Evolutionary conservation across 106 monocot genomes (phyloP), one percentile per base, ranked within the genome.

Genomic region (Dioscorea zingiberensis): DNA sequence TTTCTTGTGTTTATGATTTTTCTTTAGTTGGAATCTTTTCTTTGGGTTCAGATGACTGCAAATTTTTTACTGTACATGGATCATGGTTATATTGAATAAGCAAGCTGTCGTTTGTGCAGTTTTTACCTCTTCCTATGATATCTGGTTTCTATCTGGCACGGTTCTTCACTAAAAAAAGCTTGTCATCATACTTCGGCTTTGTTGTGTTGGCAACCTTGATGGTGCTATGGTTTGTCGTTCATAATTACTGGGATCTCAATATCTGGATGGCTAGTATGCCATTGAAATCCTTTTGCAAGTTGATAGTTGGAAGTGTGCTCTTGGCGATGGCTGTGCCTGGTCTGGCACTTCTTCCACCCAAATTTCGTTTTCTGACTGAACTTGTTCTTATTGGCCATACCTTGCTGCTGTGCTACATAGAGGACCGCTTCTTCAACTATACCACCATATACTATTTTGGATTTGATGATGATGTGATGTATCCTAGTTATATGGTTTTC

Each of bases 181-280:
- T 93, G 55, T 69, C 85, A 16, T 98, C 92, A 16, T 98, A 90
- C 69, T 90, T 92, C 59, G 60, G 76, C 22, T 98, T 86, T 65
- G 92, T 86, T 0, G 27, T 77, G 54, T 69, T 98, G 44, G 88
- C 85, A 68, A 93, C 86, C 68, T 72, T 93, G 60, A 89, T 98
- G 86, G 84, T 89, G n/a, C 74, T 74, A 48, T 98, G 97, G 97
- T 98, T 98, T 93, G 82, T 98, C 30, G 60, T 86, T 27, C 88
- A 86, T 63, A 92, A 98, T 63, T 98, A 74, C 58, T 98, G 97
- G 97, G 92, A 88, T 78, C 92, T 98, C 27, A 98, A 87, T 78
- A 98, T 98, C 59, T 98, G 97, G 97, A 75, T 93, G 66, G 88
- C 89, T 63, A 92, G 92, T 54, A 98, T 98, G 92, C 46, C 92